Percentiles rank a stretch among this genome's conserved stretches.
Evolutionary conservation across 352 stramenopile species (phyloP).

Genomic region (Phytophthora crassamura): DNA sequence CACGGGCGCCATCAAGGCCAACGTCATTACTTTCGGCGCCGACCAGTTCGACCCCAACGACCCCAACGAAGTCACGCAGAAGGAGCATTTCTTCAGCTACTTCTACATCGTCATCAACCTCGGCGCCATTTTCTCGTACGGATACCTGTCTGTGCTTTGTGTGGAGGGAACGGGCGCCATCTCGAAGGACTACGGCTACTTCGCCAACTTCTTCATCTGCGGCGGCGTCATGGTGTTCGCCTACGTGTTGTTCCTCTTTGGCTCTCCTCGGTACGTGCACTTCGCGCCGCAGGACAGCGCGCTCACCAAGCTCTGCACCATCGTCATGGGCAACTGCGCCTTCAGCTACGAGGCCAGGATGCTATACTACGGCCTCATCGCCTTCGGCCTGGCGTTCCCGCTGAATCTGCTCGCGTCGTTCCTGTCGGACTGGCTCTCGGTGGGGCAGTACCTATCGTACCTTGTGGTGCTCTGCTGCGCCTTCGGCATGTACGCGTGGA

Average conservation of each 20-base stretch:
- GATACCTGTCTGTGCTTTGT: slow-evolving; percentile 89
- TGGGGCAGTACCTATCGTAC: slow-evolving; percentile 80
- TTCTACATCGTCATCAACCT: slow-evolving; percentile 95
- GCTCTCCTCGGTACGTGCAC: slow-evolving; percentile 71
- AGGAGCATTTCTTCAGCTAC: slow-evolving; percentile 91
- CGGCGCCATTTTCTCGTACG: slow-evolving; percentile 92
- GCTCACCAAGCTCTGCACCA: slow-evolving; percentile 74
- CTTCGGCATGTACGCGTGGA: slow-evolving; percentile 86
- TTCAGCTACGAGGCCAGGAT: slow-evolving; percentile 84
- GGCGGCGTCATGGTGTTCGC: slow-evolving; percentile 86
- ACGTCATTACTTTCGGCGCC: slow-evolving; percentile 87
- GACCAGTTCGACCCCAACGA: slow-evolving; percentile 90
- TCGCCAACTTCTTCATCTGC: slow-evolving; percentile 88
- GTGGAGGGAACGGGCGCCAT: slow-evolving; percentile 84
- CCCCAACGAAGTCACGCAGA: slow-evolving; percentile 79
- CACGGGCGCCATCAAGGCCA: slow-evolving; percentile 88
- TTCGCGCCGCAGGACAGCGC: slow-evolving; percentile 79
- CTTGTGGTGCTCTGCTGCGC: slow-evolving; percentile 68
- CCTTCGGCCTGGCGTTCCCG: slow-evolving; percentile 67
- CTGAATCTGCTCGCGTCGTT: slow-evolving; percentile 84
- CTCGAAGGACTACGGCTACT: slow-evolving; percentile 87
- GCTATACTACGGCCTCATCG: slow-evolving; percentile 78
- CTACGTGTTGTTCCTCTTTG: slow-evolving; percentile 70
- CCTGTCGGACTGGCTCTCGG: slow-evolving; percentile 53
- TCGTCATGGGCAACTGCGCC: slow-evolving; percentile 77